phyloP scores from a whole-genome alignment of 1,139 yeast genomes.

The Komagataea norvegica region DNA sequence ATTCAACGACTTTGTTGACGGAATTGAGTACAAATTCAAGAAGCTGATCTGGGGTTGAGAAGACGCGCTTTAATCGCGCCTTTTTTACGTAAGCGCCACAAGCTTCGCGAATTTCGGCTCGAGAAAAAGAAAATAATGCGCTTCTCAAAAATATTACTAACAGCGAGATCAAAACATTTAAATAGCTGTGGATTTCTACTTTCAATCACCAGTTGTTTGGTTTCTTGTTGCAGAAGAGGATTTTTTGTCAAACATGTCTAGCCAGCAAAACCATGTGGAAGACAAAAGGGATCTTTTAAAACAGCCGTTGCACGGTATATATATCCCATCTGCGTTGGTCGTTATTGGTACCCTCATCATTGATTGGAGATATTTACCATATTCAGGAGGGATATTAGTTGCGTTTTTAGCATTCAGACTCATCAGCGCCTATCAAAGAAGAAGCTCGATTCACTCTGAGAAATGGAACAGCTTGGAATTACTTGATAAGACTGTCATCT shows the following conservation, averaged over 20 bases:
- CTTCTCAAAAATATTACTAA: too few species aligned
- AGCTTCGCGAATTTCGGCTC: neutral
- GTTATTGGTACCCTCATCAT: conserved; percentile 58
- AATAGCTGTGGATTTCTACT: too few species aligned
- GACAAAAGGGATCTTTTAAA: conserved; percentile 32
- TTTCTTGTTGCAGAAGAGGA: too few species aligned
- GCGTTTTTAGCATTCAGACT: conserved; percentile 44
- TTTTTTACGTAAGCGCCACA: too few species aligned
- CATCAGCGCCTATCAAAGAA: conserved; percentile 40
- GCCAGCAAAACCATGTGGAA: conserved; percentile 4
- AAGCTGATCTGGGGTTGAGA: conserved; percentile 34
- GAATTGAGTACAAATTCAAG: conserved; percentile 32
- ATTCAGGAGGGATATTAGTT: conserved; percentile 43
- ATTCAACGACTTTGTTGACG: conserved; percentile 27
- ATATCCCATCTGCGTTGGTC: conserved; percentile 60
- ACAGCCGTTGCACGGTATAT: conserved; percentile 67
- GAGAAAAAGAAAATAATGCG: neutral
- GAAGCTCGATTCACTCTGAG: conserved; percentile 43
- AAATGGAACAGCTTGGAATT: conserved; percentile 65
- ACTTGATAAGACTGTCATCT: conserved; percentile 64
- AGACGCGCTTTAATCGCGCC: too few species aligned
- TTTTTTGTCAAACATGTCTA: neutral
- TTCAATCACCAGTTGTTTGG: too few species aligned
- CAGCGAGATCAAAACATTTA: too few species aligned
- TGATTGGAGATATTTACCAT: conserved; percentile 43